Percentiles rank a stretch among this genome's conserved stretches.
Conservation (phyloP, 2,329 filamentous ascomycete genomes). For the Penicillium sp. region DNA sequence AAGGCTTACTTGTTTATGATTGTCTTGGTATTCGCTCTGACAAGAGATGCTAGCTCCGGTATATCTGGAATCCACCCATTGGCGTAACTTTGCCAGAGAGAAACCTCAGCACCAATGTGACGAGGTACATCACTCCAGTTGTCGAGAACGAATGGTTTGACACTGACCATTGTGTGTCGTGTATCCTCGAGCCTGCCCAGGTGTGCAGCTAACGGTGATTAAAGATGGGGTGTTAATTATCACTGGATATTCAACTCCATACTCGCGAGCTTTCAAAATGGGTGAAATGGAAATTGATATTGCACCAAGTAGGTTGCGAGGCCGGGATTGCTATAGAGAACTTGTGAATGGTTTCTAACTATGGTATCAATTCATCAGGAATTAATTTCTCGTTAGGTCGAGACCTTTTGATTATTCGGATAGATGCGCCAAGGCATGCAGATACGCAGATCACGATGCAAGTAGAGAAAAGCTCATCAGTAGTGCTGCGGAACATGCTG, state of each 20-base stretch:
- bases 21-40: no score
- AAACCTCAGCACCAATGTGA: no score
- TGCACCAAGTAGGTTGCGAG: neutral
- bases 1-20: no score
- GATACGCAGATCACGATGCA: slow-evolving; percentile 2
- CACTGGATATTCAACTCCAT: neutral
- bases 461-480: slow-evolving; percentile 14
- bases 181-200: no score
- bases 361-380: neutral
- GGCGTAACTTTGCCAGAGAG: no score
- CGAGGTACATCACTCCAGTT: no score
- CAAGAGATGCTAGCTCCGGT: no score
- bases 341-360: neutral
- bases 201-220: no score
- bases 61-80: no score
- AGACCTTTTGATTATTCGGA: neutral
- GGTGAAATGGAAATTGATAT: neutral
- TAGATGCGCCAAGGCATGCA: slow-evolving; percentile 5
- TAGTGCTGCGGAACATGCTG: slow-evolving; percentile 35
- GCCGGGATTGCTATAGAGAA: neutral
- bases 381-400: neutral
- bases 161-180: no score
- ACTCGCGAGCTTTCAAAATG: neutral
- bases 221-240: no score
- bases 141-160: no score